Evolutionary conservation across 169 alveolate species (phyloP).

Genomic region (Plasmodium cynomolgi): DNA sequence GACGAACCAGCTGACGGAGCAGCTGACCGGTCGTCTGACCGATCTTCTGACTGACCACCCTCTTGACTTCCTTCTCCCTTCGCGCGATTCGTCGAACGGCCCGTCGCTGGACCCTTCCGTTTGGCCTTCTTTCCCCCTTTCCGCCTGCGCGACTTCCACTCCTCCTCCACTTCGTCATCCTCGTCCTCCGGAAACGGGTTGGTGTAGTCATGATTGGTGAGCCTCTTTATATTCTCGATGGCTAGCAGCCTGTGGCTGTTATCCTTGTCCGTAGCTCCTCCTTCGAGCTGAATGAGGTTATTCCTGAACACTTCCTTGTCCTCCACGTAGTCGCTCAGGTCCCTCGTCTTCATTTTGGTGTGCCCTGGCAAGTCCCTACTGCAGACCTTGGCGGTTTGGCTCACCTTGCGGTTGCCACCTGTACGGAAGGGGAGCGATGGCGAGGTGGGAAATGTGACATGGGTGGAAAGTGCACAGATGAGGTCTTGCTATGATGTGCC

Average conservation of each 20-base stretch:
- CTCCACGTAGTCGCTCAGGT: slow-evolving; percentile 55
- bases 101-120: neutral
- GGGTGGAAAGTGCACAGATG: neutral
- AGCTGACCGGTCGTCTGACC: neutral
- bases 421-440: neutral
- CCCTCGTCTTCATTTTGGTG: slow-evolving; percentile 81
- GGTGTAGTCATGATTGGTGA: slow-evolving; percentile 32
- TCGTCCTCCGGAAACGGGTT: slow-evolving; percentile 75
- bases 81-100: no score
- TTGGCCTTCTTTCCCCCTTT: neutral
- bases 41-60: neutral
- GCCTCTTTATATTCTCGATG: slow-evolving; percentile 65
- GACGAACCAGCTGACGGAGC: neutral
- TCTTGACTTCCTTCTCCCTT: neutral
- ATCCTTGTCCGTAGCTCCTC: neutral
- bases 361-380: slow-evolving; percentile 86
- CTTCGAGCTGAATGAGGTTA: slow-evolving; percentile 57
- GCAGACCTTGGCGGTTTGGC: slow-evolving; percentile 82
- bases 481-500: neutral
- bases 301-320: slow-evolving; percentile 45
- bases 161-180: slow-evolving; percentile 71
- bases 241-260: slow-evolving; percentile 24
- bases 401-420: slow-evolving; percentile 75
- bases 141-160: slow-evolving; percentile 8
- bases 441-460: neutral